A percentile compares a stretch with the other conserved stretches of the same genome.
Conservation (phyloP, 192 early-diverging fungal species). For the Ramicandelaber brevisporus region DNA sequence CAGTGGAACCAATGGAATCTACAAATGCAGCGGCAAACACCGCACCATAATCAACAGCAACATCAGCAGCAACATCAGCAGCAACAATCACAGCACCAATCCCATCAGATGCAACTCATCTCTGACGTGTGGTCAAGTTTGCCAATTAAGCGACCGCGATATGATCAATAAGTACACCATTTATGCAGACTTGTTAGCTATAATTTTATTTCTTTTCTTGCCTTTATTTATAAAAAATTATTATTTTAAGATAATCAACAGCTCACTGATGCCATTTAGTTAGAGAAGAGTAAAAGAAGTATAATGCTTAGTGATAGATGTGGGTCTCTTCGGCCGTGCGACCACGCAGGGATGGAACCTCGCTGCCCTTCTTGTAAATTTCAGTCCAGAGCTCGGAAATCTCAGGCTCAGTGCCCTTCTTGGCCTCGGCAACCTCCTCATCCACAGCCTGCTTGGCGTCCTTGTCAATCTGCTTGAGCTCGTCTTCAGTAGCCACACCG, state of each 20-base stretch:
- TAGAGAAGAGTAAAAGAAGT: constrained; percentile 3
- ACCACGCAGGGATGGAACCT: constrained; percentile 46
- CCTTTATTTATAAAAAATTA: not conserved
- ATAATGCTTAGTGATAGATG: constrained; percentile 13
- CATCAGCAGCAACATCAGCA: too few relatives aligned
- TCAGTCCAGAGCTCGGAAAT: constrained; percentile 45
- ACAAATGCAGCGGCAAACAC: too few relatives aligned
- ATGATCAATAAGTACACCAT: too few relatives aligned
- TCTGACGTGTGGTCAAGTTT: too few relatives aligned
- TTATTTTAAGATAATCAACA: not conserved
- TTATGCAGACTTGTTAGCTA: not conserved
- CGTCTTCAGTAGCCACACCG: constrained; percentile 49
- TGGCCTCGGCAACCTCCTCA: constrained; percentile 55
- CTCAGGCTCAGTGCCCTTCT: constrained; percentile 48
- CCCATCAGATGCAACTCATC: too few relatives aligned
- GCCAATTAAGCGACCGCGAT: too few relatives aligned
- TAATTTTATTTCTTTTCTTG: not conserved
- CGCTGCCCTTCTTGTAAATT: constrained; percentile 59
- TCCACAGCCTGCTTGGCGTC: constrained; percentile 65
- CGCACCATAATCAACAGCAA: too few relatives aligned
- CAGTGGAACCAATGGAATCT: too few relatives aligned
- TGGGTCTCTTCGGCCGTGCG: constrained; percentile 61
- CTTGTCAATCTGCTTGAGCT: constrained; percentile 88
- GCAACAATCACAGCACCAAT: too few relatives aligned
- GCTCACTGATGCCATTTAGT: too few relatives aligned